These are phyloP conservation scores for Inga leiocalycina DNA, from an alignment of 306 rosid species.

Conservation along the genomic window DNA sequence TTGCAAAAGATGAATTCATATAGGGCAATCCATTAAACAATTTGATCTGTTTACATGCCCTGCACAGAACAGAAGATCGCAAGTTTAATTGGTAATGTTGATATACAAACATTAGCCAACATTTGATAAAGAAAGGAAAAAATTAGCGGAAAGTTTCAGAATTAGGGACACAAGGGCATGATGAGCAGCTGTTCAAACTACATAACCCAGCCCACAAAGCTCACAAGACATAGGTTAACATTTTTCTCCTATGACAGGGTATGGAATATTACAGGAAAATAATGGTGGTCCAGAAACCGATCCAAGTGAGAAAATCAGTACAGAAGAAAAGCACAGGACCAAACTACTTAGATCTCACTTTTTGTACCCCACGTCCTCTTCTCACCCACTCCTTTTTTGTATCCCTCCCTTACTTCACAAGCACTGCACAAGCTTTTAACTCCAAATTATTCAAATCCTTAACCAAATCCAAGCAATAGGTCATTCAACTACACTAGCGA, in stretches of 20 bases:
- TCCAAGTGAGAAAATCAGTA: neutral
- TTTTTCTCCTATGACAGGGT: neutral
- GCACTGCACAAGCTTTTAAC: neutral
- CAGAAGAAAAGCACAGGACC: neutral
- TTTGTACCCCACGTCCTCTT: neutral
- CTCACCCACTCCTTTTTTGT: neutral
- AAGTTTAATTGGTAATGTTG: neutral
- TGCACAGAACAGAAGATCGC: constrained; percentile 15
- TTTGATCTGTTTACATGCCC: constrained; percentile 30
- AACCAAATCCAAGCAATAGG: neutral
- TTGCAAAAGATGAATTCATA: constrained; percentile 9
- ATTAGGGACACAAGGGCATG: neutral
- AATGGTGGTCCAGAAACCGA: neutral
- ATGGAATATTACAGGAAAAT: neutral
- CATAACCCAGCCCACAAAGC: neutral
- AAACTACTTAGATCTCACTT: neutral
- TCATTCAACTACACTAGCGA: neutral
- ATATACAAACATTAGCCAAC: neutral
- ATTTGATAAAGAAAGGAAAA: neutral
- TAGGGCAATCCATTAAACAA: constrained; percentile 34
- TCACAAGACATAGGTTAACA: neutral
- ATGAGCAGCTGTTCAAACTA: neutral
- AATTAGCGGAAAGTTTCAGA: neutral
- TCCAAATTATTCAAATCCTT: neutral
- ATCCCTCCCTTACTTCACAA: neutral